Conservation (phyloP, 2,329 filamentous ascomycete genomes). For the Exserohilum rostratum region DNA sequence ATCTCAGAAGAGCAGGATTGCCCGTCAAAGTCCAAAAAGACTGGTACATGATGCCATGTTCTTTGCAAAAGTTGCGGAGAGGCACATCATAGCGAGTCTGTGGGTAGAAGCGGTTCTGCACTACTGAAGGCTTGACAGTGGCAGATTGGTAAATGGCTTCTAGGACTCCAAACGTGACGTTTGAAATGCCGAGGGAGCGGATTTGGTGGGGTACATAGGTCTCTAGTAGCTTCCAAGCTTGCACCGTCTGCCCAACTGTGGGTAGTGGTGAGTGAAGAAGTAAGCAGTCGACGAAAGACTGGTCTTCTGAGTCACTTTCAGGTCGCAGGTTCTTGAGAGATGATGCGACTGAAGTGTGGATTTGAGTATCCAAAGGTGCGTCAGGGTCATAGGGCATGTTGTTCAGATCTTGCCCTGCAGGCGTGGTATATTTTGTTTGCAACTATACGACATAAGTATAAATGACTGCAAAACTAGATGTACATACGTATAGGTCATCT, state of each 20-base stretch:
- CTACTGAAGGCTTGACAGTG: constrained; percentile 63
- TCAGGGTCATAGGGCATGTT: constrained; percentile 68
- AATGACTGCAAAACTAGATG: no score
- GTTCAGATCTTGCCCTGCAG: constrained; percentile 64
- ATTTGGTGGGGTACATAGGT: constrained; percentile 69
- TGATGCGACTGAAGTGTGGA: constrained; percentile 68
- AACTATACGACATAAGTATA: constrained; percentile 54
- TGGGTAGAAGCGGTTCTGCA: constrained; percentile 77
- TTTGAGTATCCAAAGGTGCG: constrained; percentile 66
- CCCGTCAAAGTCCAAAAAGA: constrained; percentile 67
- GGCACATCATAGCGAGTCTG: constrained; percentile 64
- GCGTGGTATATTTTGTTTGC: constrained; percentile 82
- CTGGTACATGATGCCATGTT: constrained; percentile 62
- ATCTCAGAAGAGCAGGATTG: constrained; percentile 59
- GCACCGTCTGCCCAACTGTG: constrained; percentile 59
- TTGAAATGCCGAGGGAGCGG: constrained; percentile 75
- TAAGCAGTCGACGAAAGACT: constrained; percentile 62
- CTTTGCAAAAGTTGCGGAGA: constrained; percentile 63
- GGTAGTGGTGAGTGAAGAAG: constrained; percentile 65
- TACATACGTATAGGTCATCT: constrained; percentile 67
- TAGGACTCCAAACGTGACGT: constrained; percentile 67
- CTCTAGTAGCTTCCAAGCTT: constrained; percentile 71
- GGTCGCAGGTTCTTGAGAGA: constrained; percentile 68
- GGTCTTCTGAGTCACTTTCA: constrained; percentile 38
- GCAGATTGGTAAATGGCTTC: constrained; percentile 57